A percentile compares a stretch with the other conserved stretches of the same genome.
Evolutionary conservation across 768 basidiomycete species (phyloP).

Genomic region (Rhodotorula kratochvilovae): DNA sequence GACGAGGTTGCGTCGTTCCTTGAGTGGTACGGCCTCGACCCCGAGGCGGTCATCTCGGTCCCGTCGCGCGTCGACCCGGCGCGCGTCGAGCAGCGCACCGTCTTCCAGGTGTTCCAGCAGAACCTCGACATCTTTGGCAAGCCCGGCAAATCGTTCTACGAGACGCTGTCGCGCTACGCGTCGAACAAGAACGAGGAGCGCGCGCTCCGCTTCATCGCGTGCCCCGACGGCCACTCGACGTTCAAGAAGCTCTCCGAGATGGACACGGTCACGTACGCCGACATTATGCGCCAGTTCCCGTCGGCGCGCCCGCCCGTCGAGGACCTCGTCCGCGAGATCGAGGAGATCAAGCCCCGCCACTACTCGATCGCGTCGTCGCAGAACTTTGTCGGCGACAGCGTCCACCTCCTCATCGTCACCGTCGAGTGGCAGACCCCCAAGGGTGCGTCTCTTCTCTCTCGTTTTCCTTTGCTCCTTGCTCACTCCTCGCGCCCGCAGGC

Average conservation of each 20-base stretch:
- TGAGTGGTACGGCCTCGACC: slow-evolving; percentile 82
- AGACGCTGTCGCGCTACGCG: slow-evolving; percentile 74
- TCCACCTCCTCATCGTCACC: slow-evolving; percentile 90
- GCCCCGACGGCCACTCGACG: slow-evolving; percentile 80
- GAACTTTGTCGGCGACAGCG: slow-evolving; percentile 86
- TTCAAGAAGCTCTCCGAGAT: slow-evolving; percentile 95
- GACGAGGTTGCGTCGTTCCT: slow-evolving; percentile 85
- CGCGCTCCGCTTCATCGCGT: slow-evolving; percentile 83
- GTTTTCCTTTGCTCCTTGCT: neutral
- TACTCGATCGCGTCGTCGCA: slow-evolving; percentile 97
- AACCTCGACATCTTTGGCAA: slow-evolving; percentile 94
- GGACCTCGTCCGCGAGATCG: slow-evolving; percentile 67
- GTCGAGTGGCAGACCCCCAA: slow-evolving; percentile 86
- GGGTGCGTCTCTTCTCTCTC: slow-evolving; percentile 52
- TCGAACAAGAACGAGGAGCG: slow-evolving; percentile 62
- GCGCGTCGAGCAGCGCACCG: slow-evolving; percentile 80
- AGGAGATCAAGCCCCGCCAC: slow-evolving; percentile 94
- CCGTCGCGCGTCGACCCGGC: slow-evolving; percentile 58
- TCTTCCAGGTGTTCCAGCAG: slow-evolving; percentile 91
- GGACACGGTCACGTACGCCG: slow-evolving; percentile 89
- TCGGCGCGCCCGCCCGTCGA: slow-evolving; percentile 65
- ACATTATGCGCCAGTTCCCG: slow-evolving; percentile 69
- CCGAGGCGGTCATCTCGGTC: slow-evolving; percentile 71
- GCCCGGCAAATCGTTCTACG: slow-evolving; percentile 92
- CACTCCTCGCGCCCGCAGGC: slow-evolving; percentile 53